A percentile compares a stretch with the other conserved stretches of the same genome.
phyloP scores from a whole-genome alignment of 2,329 filamentous ascomycete species.

The Ceratocystis smalleyi region DNA sequence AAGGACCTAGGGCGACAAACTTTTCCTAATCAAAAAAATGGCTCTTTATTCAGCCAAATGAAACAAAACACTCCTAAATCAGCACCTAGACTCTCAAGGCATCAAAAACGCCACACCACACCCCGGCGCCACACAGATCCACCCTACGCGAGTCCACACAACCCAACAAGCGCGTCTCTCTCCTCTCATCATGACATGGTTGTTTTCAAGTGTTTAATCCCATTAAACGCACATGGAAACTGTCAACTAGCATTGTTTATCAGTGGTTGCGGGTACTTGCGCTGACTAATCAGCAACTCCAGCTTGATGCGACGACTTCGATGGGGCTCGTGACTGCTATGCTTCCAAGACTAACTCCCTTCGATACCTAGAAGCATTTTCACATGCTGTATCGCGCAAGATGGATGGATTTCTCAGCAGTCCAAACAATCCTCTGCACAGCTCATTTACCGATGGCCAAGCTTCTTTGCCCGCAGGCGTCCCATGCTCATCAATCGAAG shows the following conservation, averaged over 20 bases:
- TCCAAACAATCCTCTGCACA: not conserved
- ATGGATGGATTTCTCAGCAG: conserved; percentile 6
- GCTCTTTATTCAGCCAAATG: not conserved
- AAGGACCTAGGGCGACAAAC: not conserved
- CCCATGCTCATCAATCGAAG: conserved; percentile 26
- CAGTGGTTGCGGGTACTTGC: not conserved
- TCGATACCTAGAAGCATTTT: not conserved
- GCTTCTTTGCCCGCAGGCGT: not conserved
- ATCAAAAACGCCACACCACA: conserved; percentile 1
- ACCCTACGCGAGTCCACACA: not conserved
- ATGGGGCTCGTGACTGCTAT: not conserved
- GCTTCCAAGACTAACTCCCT: too few relatives aligned
- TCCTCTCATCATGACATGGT: not conserved
- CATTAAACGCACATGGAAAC: not conserved
- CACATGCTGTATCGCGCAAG: not conserved
- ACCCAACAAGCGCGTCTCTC: not conserved
- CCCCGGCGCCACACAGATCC: not conserved
- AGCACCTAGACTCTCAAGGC: not conserved
- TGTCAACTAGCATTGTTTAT: not conserved
- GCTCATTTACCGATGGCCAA: not conserved
- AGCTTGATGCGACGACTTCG: not conserved
- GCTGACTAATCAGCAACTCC: not conserved
- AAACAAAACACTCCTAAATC: too few relatives aligned
- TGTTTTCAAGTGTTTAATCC: not conserved
- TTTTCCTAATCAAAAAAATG: not conserved